phyloP scores from a whole-genome alignment of 2,329 filamentous ascomycete genomes.

The Fusarium brevicatenulatum region DNA sequence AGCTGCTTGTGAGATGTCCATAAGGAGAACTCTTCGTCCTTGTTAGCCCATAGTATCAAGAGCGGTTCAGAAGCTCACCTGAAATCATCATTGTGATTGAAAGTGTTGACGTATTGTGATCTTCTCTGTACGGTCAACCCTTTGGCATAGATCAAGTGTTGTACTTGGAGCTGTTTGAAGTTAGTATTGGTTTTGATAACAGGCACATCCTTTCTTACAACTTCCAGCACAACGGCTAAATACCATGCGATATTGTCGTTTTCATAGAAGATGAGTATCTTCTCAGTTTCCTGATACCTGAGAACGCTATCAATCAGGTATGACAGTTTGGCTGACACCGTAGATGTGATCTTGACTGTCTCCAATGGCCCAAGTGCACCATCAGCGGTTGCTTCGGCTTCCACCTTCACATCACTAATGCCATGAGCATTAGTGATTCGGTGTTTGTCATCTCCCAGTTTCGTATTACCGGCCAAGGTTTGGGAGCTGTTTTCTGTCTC shows the following conservation, averaged over 20 bases:
- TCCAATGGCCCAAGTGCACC: slow-evolving; percentile 60
- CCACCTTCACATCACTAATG: slow-evolving; percentile 38
- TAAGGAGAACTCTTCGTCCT: slow-evolving; percentile 75
- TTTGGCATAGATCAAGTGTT: slow-evolving; percentile 75
- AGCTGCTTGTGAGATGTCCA: slow-evolving; percentile 91
- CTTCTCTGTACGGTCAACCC: slow-evolving; percentile 69
- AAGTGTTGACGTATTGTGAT: slow-evolving; percentile 80
- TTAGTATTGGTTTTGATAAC: slow-evolving; percentile 8
- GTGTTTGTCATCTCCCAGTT: slow-evolving; percentile 51
- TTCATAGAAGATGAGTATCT: slow-evolving; percentile 94
- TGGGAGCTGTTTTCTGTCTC: slow-evolving; percentile 30
- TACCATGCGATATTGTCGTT: slow-evolving; percentile 88
- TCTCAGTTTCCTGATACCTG: slow-evolving; percentile 75
- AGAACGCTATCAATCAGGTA: slow-evolving; percentile 82
- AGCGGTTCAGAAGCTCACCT: slow-evolving; percentile 50
- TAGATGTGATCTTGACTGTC: slow-evolving; percentile 75
- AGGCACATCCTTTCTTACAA: slow-evolving; percentile 55
- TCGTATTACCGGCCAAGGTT: slow-evolving; percentile 56
- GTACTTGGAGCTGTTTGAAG: slow-evolving; percentile 60
- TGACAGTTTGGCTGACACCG: slow-evolving; percentile 85
- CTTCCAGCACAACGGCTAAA: slow-evolving; percentile 82
- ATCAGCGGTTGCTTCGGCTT: slow-evolving; percentile 34
- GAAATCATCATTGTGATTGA: slow-evolving; percentile 75
- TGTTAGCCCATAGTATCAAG: neutral
- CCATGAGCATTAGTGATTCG: slow-evolving; percentile 49